phyloP scores from a whole-genome alignment of 305 asterid genomes.

The Fraxinus floribunda region DNA sequence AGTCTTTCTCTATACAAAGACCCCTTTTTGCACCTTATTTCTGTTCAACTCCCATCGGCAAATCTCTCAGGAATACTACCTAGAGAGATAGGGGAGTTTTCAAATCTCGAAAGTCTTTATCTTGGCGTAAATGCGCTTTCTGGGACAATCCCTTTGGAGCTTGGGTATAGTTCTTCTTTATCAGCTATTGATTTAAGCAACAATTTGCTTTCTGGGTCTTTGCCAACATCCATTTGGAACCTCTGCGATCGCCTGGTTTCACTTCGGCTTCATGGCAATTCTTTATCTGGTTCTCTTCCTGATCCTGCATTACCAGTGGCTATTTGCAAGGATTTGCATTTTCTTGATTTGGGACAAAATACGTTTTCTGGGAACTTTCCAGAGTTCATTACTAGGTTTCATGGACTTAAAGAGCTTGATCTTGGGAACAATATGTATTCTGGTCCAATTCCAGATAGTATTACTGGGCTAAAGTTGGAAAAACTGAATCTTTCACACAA shows the following conservation, averaged over 20 bases:
- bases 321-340: slow-evolving; percentile 54
- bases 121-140: slow-evolving; percentile 68
- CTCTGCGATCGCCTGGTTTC: slow-evolving; percentile 73
- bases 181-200: slow-evolving; percentile 79
- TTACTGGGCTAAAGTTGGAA: slow-evolving; percentile 53
- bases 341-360: slow-evolving; percentile 90
- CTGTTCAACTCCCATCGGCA: slow-evolving; percentile 87
- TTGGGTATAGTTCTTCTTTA: slow-evolving; percentile 73
- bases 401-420: slow-evolving; percentile 73
- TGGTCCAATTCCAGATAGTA: slow-evolving; percentile 57
- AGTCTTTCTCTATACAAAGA: slow-evolving; percentile 45
- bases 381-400: slow-evolving; percentile 54
- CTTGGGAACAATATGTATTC: slow-evolving; percentile 58
- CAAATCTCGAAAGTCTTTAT: slow-evolving; percentile 63
- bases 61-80: slow-evolving; percentile 83
- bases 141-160: slow-evolving; percentile 82
- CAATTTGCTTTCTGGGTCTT: slow-evolving; percentile 62
- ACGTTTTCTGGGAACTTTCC: slow-evolving; percentile 69
- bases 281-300: slow-evolving; percentile 72
- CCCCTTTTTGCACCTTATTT: slow-evolving; percentile 60
- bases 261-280: slow-evolving; percentile 69
- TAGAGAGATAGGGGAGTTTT: slow-evolving; percentile 71
- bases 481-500: slow-evolving; percentile 86
- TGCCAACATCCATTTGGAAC: slow-evolving; percentile 90
- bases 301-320: slow-evolving; percentile 78